Base-by-base conservation (phyloP, 805 yeast species). In the Hanseniaspora mollemarum region DNA sequence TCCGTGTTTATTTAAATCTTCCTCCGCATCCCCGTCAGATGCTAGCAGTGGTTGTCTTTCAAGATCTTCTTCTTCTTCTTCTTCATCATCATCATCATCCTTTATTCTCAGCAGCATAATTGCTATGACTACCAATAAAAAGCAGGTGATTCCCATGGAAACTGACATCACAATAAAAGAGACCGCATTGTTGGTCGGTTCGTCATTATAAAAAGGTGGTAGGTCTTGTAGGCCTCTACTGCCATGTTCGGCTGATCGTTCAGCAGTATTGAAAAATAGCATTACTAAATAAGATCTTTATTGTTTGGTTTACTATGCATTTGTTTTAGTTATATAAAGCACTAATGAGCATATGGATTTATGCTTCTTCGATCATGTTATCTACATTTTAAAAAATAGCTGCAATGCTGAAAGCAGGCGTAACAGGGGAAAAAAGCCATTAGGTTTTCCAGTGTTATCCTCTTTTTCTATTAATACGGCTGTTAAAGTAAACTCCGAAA, bases 91-190 rank as follows among this genome's bases (percentile, higher is more conserved):
- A 37, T 43, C 49, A 19, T 36, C 41, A 1, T 37, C 49, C 22
- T 29, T 28, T 9, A 38, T 15, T 5, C 39, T 46, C 10, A 46
- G 21, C 13, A 46, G 19, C 4, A 46, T 39, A 4, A 46, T 12
- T 12, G 39, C 43, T 10, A 46, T 35, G 19, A 46, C 26, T 13
- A 46, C 12, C 4, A 46, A 24, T 35, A 46, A 35, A 5, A 46
- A 5, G 24, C 31, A 24, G 8, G 50, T 46, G 10, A 46, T 46
- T 12, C 44, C 50, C 50, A 46, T 46, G 22, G 50, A 45, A 13
- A 45, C 29, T 8, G 39, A 3, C 49, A 45, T 45, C 6, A 45
- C 49, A 9, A 45, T 46, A 2, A 46, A 8, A 24, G 50, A 38
- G 16, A 46, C 19, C 19, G 39, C 26, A 13, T 38, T 41, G 15